Conservation (phyloP, 139 green algal genomes). For the Pycnococcus provasolii region DNA sequence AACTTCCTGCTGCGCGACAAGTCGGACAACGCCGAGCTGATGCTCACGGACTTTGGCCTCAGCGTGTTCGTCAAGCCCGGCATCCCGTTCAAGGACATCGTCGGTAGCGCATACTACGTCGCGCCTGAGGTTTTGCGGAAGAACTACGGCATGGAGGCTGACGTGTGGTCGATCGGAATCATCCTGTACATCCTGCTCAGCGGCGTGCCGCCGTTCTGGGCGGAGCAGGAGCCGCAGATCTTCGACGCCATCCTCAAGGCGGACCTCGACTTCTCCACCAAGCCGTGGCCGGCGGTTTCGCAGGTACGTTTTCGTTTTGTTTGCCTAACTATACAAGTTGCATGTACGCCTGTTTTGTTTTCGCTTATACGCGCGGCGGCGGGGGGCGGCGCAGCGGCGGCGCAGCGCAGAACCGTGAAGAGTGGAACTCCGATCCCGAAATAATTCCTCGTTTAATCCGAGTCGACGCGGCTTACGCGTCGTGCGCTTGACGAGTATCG, state of each 20-base stretch:
- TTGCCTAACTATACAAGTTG: background rate
- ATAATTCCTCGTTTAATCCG: too few relatives aligned
- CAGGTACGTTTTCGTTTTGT: background rate
- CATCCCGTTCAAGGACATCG: slow-evolving; percentile 76
- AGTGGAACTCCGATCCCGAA: too few relatives aligned
- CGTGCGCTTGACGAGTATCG: too few relatives aligned
- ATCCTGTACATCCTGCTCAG: slow-evolving; percentile 96
- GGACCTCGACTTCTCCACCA: slow-evolving; percentile 44
- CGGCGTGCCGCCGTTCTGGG: slow-evolving; percentile 85
- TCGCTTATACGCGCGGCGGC: too few relatives aligned
- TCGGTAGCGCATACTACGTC: slow-evolving; percentile 90
- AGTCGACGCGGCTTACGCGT: too few relatives aligned
- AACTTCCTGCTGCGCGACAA: slow-evolving; percentile 90
- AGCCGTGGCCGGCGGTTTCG: slow-evolving; percentile 45
- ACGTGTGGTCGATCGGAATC: slow-evolving; percentile 88
- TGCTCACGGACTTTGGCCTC: slow-evolving; percentile 89
- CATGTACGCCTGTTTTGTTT: too few relatives aligned
- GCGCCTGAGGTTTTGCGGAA: slow-evolving; percentile 69
- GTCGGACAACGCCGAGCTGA: slow-evolving; percentile 49
- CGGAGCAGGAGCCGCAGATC: slow-evolving; percentile 79
- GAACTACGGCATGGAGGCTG: slow-evolving; percentile 68
- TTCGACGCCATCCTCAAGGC: slow-evolving; percentile 64
- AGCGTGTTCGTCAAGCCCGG: slow-evolving; percentile 75
- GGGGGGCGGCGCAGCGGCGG: too few relatives aligned
- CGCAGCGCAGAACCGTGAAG: too few relatives aligned